These are phyloP conservation scores for Cutaneotrichosporon arboriforme DNA, from an alignment of 1,284 basidiomycete species.

Conservation along the genomic window DNA sequence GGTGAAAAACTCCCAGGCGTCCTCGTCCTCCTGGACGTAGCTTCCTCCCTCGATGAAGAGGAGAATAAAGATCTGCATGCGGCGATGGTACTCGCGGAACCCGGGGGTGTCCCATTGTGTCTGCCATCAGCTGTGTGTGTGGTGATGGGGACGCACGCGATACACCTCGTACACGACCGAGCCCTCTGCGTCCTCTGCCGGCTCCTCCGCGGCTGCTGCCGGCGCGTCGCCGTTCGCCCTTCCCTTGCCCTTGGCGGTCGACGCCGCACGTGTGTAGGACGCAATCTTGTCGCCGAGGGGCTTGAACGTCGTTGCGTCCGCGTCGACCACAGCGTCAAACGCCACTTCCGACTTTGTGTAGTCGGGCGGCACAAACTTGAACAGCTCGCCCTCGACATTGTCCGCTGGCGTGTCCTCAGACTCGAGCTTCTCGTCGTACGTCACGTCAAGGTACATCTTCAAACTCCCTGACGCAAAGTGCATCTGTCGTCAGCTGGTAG, in stretches of 20 bases:
- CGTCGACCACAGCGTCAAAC: constrained; percentile 65
- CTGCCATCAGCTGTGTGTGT: constrained; percentile 48
- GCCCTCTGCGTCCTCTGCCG: constrained; percentile 57
- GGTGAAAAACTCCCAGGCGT: constrained; percentile 78
- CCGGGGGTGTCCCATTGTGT: constrained; percentile 79
- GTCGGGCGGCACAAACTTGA: constrained; percentile 72
- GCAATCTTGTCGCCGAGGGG: constrained; percentile 72
- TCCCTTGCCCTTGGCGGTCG: constrained; percentile 54
- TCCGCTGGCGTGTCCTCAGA: constrained; percentile 70
- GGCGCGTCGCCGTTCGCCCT: constrained; percentile 26
- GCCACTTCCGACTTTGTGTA: constrained; percentile 61
- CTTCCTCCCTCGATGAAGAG: constrained; percentile 93
- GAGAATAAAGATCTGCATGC: constrained; percentile 90
- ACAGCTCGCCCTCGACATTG: constrained; percentile 73
- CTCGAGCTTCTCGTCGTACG: constrained; percentile 61
- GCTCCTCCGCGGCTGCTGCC: constrained; percentile 29
- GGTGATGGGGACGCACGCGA: constrained; percentile 59
- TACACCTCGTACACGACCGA: constrained; percentile 74
- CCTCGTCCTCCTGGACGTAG: constrained; percentile 82
- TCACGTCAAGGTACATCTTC: constrained; percentile 66
- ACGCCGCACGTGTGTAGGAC: constrained; percentile 59
- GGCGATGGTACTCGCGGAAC: constrained; percentile 85
- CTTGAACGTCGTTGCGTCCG: constrained; percentile 66
- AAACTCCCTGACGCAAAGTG: constrained; percentile 83
- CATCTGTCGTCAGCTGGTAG: constrained; percentile 55